Evolutionary conservation across 2,329 filamentous ascomycete genomes (phyloP).

Genomic region (Rachicladosporium sp.): DNA sequence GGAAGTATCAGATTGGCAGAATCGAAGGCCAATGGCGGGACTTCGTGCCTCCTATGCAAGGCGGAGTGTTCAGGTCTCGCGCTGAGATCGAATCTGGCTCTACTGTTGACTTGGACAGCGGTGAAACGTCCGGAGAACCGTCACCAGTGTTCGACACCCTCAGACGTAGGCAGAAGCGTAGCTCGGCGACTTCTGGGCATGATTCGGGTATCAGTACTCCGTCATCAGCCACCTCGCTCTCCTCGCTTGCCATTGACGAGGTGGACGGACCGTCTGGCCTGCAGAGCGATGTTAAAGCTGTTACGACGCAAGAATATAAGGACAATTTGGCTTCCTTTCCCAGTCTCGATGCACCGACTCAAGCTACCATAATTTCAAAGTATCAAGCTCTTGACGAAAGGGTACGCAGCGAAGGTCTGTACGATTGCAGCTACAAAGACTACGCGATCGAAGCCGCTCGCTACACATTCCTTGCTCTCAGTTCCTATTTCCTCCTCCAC

Average conservation of each 20-base stretch:
- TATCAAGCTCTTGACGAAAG: slow-evolving; percentile 67
- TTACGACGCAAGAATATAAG: slow-evolving; percentile 51
- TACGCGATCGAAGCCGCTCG: slow-evolving; percentile 65
- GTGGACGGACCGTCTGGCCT: no score
- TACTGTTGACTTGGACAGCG: background rate
- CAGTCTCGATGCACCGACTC: slow-evolving; percentile 57
- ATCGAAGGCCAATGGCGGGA: slow-evolving; percentile 76
- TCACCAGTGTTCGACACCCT: slow-evolving; percentile 47
- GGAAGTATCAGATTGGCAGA: slow-evolving; percentile 68
- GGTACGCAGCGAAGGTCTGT: slow-evolving; percentile 64
- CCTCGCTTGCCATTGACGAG: slow-evolving; percentile 36
- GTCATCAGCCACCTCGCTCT: slow-evolving; percentile 49
- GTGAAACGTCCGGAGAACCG: slow-evolving; percentile 40
- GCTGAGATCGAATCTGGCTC: slow-evolving; percentile 22
- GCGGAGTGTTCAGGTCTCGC: slow-evolving; percentile 58
- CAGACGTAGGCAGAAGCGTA: no score
- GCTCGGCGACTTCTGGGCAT: no score
- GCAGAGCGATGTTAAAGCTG: slow-evolving; percentile 59
- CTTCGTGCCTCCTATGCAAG: slow-evolving; percentile 84
- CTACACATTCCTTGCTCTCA: slow-evolving; percentile 54
- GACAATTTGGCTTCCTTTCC: slow-evolving; percentile 75
- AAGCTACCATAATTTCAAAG: slow-evolving; percentile 63
- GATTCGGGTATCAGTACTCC: slow-evolving; percentile 17
- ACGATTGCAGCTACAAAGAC: slow-evolving; percentile 68
- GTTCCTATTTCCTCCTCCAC: slow-evolving; percentile 41